Evolutionary conservation across 108 stramenopile genomes (phyloP), one percentile per base, ranked within the genome.

Genomic region (Epithemia pelagica): DNA sequence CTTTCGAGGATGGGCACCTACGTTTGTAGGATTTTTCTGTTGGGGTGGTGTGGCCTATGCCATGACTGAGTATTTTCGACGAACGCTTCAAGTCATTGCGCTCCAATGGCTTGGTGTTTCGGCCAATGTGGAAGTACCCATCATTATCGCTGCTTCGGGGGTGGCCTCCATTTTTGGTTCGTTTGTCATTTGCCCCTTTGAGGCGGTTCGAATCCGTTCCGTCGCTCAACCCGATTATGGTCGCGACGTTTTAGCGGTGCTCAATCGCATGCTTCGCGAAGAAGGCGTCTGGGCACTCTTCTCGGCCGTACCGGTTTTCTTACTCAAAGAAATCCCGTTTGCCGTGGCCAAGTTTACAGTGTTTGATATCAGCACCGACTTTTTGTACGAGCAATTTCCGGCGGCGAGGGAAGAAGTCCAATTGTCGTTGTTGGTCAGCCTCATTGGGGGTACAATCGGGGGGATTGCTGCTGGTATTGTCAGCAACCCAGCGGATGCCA

Each of bases 1-100:
- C 66, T 90, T 93, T 66, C 67, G 73, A 67, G 92, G 92, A 18
- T 93, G 92, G 92, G 83, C 72, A 23, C 88, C 92, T 24, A 93
- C 92, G 2, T 85, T 88, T 65, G 54, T 81, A 10, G 92, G 92
- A n/a, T 93, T 88, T 59, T 90, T 93, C 64, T 30, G 77, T 58
- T 79, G 78, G 69, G 89, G 92, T 1, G 87, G 77, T 15, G 30
- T 84, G 31, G 71, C 77, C 10, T 93, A 88, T 73, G 76, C 87
- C 21, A 58, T 81, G 37, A 93, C 88, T 1, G 92, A 93, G 65
- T 80, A 78, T 57, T 66, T 89, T 31, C 66, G 86, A 33, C 79
- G 91, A 30, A 58, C 56, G 22, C 58, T 68, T 21, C 76, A 78
- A 23, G 71, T 66, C 10, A 68, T 59, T 20, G 21, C 32, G 2